phyloP scores from a whole-genome alignment of 352 stramenopile genomes.

The Pythium aristosporum region DNA sequence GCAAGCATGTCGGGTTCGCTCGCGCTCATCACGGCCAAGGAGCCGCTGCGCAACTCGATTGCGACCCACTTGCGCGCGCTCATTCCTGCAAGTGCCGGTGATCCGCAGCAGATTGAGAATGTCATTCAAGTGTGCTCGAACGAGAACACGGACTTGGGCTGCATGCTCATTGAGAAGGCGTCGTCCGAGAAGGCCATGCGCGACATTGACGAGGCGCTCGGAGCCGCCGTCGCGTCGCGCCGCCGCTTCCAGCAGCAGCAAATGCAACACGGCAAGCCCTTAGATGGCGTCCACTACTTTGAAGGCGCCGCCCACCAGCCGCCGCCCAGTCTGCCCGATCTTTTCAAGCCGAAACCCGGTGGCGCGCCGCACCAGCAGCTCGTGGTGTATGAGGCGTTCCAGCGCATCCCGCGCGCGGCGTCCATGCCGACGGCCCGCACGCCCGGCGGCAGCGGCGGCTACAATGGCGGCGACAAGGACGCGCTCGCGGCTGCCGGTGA shows the following conservation, averaged over 20 bases:
- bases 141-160: conserved; percentile 99
- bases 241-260: conserved; percentile 82
- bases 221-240: conserved; percentile 76
- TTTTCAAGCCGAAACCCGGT: conserved; percentile 92
- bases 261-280: conserved; percentile 68
- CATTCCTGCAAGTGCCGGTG: conserved; percentile 78
- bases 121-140: conserved; percentile 97
- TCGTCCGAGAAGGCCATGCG: conserved; percentile 98
- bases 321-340: conserved; percentile 87
- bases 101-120: conserved; percentile 95
- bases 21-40: conserved; percentile 97
- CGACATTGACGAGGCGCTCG: conserved; percentile 97
- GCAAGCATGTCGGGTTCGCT: conserved; percentile 97
- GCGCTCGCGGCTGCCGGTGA: conserved; percentile 27
- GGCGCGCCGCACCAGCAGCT: conserved; percentile 93
- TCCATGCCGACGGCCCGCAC: conserved; percentile 82
- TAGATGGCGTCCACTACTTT: conserved; percentile 72
- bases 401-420: conserved; percentile 91
- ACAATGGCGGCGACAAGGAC: conserved; percentile 20
- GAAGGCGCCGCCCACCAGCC: conserved; percentile 67
- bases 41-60: conserved; percentile 97
- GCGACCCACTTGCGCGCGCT: conserved; percentile 95
- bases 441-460: conserved; percentile 29
- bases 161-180: conserved; percentile 99
- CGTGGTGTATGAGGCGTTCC: conserved; percentile 98